Conservation (phyloP, 2,329 filamentous ascomycete genomes). For the Fusarium sp. region DNA sequence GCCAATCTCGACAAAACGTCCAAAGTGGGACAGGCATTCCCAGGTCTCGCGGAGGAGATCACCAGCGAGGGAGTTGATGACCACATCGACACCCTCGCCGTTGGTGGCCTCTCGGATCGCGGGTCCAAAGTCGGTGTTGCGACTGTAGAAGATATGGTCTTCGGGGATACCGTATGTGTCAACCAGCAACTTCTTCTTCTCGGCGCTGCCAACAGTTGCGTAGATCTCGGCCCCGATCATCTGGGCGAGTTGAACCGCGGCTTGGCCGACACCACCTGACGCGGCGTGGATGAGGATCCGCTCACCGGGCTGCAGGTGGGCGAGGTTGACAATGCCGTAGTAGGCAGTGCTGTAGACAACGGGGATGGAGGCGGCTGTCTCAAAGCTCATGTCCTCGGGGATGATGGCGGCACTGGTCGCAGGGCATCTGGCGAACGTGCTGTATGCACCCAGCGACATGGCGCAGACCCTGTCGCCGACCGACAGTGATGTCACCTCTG, state of each 20-base stretch:
- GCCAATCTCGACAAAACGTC: not conserved
- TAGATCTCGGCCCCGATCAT: slow-evolving; percentile 45
- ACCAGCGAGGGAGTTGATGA: not conserved
- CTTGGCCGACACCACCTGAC: slow-evolving; percentile 45
- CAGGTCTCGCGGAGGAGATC: not conserved
- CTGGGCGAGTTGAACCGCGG: slow-evolving; percentile 45
- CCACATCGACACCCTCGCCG: not conserved
- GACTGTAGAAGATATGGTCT: slow-evolving; percentile 47
- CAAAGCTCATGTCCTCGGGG: slow-evolving; percentile 18
- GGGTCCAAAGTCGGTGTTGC: slow-evolving; percentile 42
- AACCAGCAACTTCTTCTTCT: slow-evolving; percentile 47
- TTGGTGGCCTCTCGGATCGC: slow-evolving; percentile 31
- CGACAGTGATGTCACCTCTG: slow-evolving; percentile 3
- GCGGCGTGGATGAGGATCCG: slow-evolving; percentile 48
- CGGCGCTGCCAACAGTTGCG: slow-evolving; percentile 47
- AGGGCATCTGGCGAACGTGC: slow-evolving; percentile 21
- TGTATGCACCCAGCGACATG: slow-evolving; percentile 27
- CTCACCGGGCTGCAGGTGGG: slow-evolving; percentile 32
- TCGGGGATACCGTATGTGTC: slow-evolving; percentile 44
- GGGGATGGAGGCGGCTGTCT: slow-evolving; percentile 20
- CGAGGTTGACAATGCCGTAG: slow-evolving; percentile 30
- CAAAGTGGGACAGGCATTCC: not conserved
- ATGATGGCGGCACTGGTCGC: slow-evolving; percentile 58
- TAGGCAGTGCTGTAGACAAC: slow-evolving; percentile 36
- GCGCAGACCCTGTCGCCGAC: slow-evolving; percentile 28